Percentiles rank a stretch among this genome's conserved stretches.
phyloP scores from a whole-genome alignment of 2,329 filamentous ascomycete species.

The Alternaria solani region DNA sequence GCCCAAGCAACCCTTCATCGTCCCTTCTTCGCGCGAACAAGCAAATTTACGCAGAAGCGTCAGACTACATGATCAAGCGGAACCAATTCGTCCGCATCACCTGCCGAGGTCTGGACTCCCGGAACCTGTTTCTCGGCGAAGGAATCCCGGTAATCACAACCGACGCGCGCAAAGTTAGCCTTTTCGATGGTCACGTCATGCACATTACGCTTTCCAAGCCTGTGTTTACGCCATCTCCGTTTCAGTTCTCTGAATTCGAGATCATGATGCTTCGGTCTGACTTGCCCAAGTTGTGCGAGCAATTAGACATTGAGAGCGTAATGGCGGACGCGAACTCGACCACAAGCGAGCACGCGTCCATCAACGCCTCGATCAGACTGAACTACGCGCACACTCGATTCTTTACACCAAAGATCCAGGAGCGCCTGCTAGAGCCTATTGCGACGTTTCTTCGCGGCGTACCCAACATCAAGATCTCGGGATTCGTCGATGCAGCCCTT shows the following conservation, averaged over 20 bases:
- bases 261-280: conserved; percentile 37
- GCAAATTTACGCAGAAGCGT: conserved; percentile 39
- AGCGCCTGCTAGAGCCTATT: conserved; percentile 31
- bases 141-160: conserved; percentile 32
- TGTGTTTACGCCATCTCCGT: conserved; percentile 17
- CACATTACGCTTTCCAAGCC: conserved; percentile 38
- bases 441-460: conserved; percentile 30
- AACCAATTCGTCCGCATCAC: conserved; percentile 39
- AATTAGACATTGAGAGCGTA: conserved; percentile 36
- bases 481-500: conserved; percentile 25
- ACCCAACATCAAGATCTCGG: conserved; percentile 26
- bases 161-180: conserved; percentile 22
- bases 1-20: conserved; percentile 27
- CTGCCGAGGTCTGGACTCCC: conserved; percentile 32
- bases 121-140: conserved; percentile 30
- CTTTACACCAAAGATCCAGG: conserved; percentile 30
- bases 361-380: conserved; percentile 25
- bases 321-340: conserved; percentile 36
- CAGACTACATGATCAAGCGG: conserved; percentile 39
- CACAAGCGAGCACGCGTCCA: conserved; percentile 28
- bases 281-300: conserved; percentile 30
- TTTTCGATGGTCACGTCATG: conserved; percentile 37
- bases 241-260: conserved; percentile 32
- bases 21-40: conserved; percentile 36
- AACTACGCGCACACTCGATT: conserved; percentile 25